These are phyloP conservation scores for Sesbania bispinosa DNA, from an alignment of 306 rosid species.

Conservation along the genomic window DNA sequence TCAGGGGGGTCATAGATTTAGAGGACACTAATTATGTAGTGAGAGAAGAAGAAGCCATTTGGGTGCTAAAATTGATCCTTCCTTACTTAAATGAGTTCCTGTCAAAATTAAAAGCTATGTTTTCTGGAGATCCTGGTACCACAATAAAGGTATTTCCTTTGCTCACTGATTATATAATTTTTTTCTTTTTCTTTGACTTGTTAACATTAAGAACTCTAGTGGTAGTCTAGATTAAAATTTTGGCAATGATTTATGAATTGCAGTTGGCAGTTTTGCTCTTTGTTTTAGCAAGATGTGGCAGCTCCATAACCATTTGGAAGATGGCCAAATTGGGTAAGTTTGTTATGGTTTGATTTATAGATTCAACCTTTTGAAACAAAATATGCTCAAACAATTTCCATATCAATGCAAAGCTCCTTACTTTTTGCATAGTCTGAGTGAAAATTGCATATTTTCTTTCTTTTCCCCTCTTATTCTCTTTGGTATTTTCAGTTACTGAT, in stretches of 20 bases:
- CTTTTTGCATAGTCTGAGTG: neutral
- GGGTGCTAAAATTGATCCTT: conserved; percentile 64
- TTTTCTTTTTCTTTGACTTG: too few relatives aligned
- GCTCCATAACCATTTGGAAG: conserved; percentile 81
- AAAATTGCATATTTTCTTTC: too few relatives aligned
- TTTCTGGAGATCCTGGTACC: conserved; percentile 85
- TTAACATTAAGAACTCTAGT: too few relatives aligned
- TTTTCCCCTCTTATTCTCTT: too few relatives aligned
- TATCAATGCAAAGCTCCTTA: conserved; percentile 1
- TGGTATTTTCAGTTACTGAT: too few relatives aligned
- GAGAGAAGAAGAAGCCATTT: conserved; percentile 80
- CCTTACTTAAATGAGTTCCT: conserved; percentile 77
- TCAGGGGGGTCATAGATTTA: conserved; percentile 49
- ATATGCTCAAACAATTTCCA: too few relatives aligned
- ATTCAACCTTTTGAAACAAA: neutral
- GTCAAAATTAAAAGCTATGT: conserved; percentile 67
- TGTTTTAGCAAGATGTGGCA: conserved; percentile 88
- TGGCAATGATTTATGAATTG: conserved; percentile 15
- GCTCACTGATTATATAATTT: too few relatives aligned
- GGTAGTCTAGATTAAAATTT: neutral
- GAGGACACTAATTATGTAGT: conserved; percentile 50
- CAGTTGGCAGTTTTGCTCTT: conserved; percentile 88
- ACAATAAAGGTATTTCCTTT: conserved; percentile 85
- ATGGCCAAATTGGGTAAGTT: conserved; percentile 62
- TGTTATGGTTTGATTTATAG: neutral